Evolutionary conservation across 345 rosid species (phyloP).

Genomic region (Citrus mangshanensis): DNA sequence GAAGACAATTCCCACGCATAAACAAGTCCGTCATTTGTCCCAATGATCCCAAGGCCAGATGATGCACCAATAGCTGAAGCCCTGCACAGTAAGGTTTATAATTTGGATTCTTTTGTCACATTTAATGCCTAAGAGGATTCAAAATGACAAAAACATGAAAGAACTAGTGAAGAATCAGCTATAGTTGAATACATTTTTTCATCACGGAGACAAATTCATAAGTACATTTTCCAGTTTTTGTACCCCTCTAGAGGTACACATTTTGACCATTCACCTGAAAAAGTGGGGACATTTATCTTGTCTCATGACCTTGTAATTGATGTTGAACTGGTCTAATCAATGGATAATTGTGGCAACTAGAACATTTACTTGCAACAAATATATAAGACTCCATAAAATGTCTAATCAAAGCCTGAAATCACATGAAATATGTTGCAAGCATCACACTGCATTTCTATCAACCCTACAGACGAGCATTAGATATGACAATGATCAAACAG

Average conservation of each 20-base stretch:
- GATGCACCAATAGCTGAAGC: slow-evolving; percentile 45
- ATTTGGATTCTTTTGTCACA: neutral
- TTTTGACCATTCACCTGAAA: neutral
- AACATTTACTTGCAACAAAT: neutral
- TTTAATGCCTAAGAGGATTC: neutral
- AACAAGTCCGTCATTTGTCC: slow-evolving; percentile 67
- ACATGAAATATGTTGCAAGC: slow-evolving; percentile 1
- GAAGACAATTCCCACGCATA: slow-evolving; percentile 70
- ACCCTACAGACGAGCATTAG: slow-evolving; percentile 1
- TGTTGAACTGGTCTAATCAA: neutral
- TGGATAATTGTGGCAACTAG: neutral
- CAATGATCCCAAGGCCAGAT: slow-evolving; percentile 65
- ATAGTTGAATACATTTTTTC: neutral
- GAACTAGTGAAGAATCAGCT: neutral
- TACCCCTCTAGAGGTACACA: neutral
- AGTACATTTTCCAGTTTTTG: neutral
- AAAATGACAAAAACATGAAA: neutral
- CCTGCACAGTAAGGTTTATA: slow-evolving; percentile 40
- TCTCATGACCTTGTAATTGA: neutral
- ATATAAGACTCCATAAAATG: neutral
- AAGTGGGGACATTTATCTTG: neutral
- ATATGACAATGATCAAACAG: neutral
- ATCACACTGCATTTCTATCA: slow-evolving; percentile 9
- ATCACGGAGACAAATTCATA: neutral
- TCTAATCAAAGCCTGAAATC: neutral